Percentiles rank a stretch among this genome's conserved stretches.
Conservation (phyloP, 1,284 basidiomycete genomes). For the Xanthoconium separans region DNA sequence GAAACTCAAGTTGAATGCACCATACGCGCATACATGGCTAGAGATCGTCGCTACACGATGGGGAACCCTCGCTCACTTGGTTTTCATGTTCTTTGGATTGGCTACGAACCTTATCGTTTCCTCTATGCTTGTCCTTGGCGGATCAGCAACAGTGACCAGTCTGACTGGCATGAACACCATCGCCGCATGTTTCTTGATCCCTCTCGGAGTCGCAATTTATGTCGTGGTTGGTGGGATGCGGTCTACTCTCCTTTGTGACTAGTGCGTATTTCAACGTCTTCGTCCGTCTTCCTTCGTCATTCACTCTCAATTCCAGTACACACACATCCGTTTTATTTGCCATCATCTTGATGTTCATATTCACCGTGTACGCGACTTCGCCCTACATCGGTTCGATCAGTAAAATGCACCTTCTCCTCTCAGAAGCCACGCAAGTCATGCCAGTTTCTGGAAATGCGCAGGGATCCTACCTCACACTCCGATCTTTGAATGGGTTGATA, state of each 20-base stretch:
- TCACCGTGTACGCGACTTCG: constrained; percentile 77
- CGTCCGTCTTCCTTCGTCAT: constrained; percentile 25
- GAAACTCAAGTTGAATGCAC: constrained; percentile 73
- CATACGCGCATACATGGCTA: constrained; percentile 57
- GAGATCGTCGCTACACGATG: constrained; percentile 66
- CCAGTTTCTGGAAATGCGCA: constrained; percentile 66
- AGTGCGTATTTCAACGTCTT: constrained; percentile 38
- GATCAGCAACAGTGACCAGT: constrained; percentile 74
- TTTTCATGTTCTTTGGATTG: constrained; percentile 80
- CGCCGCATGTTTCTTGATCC: constrained; percentile 79
- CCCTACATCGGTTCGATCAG: constrained; percentile 57
- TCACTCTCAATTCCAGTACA: constrained; percentile 43
- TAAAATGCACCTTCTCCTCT: constrained; percentile 60
- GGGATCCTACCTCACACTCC: constrained; percentile 78
- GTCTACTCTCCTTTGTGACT: constrained; percentile 57
- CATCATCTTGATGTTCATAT: constrained; percentile 73
- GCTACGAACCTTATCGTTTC: constrained; percentile 80
- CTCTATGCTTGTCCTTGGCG: constrained; percentile 60
- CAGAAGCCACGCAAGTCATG: constrained; percentile 41
- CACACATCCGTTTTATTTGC: constrained; percentile 81
- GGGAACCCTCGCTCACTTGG: constrained; percentile 70
- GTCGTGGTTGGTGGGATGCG: constrained; percentile 65
- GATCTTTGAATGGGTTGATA: constrained; percentile 78
- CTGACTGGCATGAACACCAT: constrained; percentile 84
- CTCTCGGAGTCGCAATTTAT: constrained; percentile 58